These are phyloP conservation scores for Leishmania aethiopica DNA, from an alignment of 208 protist genomes.

Conservation along the genomic window DNA sequence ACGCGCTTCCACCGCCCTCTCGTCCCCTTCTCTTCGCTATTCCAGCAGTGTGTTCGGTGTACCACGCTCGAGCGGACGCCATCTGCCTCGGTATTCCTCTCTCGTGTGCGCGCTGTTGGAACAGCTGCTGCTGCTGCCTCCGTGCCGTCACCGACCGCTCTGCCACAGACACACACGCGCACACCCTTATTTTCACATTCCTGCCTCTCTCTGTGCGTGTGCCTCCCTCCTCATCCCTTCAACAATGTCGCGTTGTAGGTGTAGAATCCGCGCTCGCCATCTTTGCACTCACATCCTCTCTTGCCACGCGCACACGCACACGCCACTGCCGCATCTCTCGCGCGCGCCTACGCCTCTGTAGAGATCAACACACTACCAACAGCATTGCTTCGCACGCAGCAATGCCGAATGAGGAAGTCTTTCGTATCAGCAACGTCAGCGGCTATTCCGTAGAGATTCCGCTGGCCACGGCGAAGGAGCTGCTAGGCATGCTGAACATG, in stretches of 20 bases:
- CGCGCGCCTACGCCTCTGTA: neutral
- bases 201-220: neutral
- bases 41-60: neutral
- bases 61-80: neutral
- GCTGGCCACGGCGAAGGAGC: slow-evolving; percentile 29
- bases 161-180: neutral
- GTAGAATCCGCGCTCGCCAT: neutral
- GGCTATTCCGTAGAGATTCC: slow-evolving; percentile 36
- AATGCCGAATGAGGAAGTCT: slow-evolving; percentile 27
- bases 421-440: slow-evolving; percentile 30
- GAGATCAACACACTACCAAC: neutral
- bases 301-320: neutral
- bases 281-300: neutral
- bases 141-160: neutral
- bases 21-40: neutral
- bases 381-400: neutral
- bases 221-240: neutral
- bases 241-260: neutral
- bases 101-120: neutral
- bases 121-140: neutral
- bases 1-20: neutral
- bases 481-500: slow-evolving; percentile 35
- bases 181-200: neutral
- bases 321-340: neutral
- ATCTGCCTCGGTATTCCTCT: neutral